These are phyloP conservation scores for Lyophyllum semitale DNA, from an alignment of 768 basidiomycete genomes.

Conservation along the genomic window DNA sequence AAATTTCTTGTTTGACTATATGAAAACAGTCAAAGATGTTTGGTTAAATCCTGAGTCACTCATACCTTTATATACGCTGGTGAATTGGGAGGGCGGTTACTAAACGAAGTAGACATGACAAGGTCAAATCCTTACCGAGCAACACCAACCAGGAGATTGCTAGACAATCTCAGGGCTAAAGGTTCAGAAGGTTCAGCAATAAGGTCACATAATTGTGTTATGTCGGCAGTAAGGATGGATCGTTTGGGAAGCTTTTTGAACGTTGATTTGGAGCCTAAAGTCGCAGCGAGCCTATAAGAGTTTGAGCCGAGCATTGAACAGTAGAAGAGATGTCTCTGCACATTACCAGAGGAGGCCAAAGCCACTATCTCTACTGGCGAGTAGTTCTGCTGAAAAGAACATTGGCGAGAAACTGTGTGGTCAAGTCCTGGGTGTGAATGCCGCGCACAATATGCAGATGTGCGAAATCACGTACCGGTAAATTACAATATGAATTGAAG, in stretches of 20 bases:
- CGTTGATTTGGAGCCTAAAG: slow-evolving; percentile 83
- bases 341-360: slow-evolving; percentile 84
- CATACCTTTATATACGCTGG: slow-evolving; percentile 51
- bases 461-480: not conserved
- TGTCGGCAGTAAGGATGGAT: slow-evolving; percentile 84
- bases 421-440: not conserved
- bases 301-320: not conserved
- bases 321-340: not conserved
- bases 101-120: not conserved
- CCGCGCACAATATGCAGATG: not conserved
- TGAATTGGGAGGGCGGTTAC: not conserved
- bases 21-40: slow-evolving; percentile 6
- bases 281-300: slow-evolving; percentile 79
- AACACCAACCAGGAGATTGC: slow-evolving; percentile 88
- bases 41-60: slow-evolving; percentile 48
- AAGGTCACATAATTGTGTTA: slow-evolving; percentile 75
- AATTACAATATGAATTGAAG: not conserved
- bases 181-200: slow-evolving; percentile 86
- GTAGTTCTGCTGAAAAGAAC: slow-evolving; percentile 86
- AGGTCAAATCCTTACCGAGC: slow-evolving; percentile 59
- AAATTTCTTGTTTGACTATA: slow-evolving; percentile 82
- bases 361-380: slow-evolving; percentile 82
- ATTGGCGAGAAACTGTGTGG: slow-evolving; percentile 35
- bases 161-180: slow-evolving; percentile 82
- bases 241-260: slow-evolving; percentile 83